Evolutionary conservation across 2,329 filamentous ascomycete species (phyloP).

Genomic region (Aspergillus sergii): DNA sequence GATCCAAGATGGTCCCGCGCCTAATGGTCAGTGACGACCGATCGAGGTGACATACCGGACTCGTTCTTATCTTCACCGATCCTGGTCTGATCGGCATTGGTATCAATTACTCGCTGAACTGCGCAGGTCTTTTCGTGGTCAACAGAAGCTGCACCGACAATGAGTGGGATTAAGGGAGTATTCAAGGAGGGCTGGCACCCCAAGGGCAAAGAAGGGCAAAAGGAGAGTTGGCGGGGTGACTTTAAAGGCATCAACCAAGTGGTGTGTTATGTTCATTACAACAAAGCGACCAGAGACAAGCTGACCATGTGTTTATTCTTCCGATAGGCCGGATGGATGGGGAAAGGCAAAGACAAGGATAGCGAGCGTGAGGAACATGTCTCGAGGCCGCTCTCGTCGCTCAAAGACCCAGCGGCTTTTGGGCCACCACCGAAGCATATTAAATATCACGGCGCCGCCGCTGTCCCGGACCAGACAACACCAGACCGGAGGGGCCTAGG

Average conservation of each 20-base stretch:
- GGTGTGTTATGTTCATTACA: conserved; percentile 41
- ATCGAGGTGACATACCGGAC: background rate
- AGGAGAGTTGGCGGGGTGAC: conserved; percentile 58
- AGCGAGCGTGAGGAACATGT: conserved; percentile 53
- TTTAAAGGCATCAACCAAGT: conserved; percentile 61
- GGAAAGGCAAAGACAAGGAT: conserved; percentile 54
- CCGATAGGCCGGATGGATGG: conserved; percentile 59
- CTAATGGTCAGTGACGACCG: background rate
- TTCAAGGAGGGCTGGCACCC: conserved; percentile 59
- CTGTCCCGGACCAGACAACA: conserved; percentile 49
- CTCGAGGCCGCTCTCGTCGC: conserved; percentile 65
- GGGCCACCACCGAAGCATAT: conserved; percentile 76
- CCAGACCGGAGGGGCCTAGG: conserved; percentile 48
- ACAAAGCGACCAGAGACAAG: conserved; percentile 11
- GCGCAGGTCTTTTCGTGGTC: background rate
- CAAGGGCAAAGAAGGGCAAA: conserved; percentile 54
- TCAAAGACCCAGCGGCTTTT: conserved; percentile 77
- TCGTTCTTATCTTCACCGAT: background rate
- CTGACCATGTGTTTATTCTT: conserved; percentile 27
- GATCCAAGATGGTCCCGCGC: background rate
- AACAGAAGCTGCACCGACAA: conserved; percentile 24
- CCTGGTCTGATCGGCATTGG: conserved; percentile 9
- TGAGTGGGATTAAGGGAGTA: conserved; percentile 52
- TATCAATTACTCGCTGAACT: background rate
- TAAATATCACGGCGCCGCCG: conserved; percentile 51